Percentiles rank a stretch among this genome's conserved stretches.
phyloP scores from a whole-genome alignment of 1,139 yeast species.

The Candida labiduridarum region DNA sequence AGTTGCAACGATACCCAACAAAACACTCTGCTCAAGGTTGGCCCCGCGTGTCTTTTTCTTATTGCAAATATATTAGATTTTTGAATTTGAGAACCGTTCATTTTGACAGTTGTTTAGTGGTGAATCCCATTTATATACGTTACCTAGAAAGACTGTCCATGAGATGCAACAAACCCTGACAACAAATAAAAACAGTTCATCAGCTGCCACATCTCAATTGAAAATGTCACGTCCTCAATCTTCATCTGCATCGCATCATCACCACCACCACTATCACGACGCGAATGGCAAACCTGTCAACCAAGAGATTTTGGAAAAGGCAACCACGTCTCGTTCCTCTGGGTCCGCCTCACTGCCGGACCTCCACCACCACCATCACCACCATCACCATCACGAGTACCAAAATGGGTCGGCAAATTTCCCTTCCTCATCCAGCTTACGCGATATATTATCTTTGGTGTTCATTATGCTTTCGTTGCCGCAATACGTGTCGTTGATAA shows the following conservation, averaged over 20 bases:
- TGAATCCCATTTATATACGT: neutral
- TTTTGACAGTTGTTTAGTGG: neutral
- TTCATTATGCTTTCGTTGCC: slow-evolving; percentile 46
- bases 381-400: slow-evolving; percentile 11
- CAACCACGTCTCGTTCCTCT: slow-evolving; percentile 5
- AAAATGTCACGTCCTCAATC: slow-evolving; percentile 1
- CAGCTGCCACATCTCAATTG: slow-evolving; percentile 3
- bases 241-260: slow-evolving; percentile 4
- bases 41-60: neutral
- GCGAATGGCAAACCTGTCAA: neutral
- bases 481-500: slow-evolving; percentile 38
- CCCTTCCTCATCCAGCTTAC: slow-evolving; percentile 28
- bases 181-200: slow-evolving; percentile 2
- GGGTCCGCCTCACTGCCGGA: slow-evolving; percentile 8
- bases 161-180: slow-evolving; percentile 8
- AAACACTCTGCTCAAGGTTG: too few species aligned
- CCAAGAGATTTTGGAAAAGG: slow-evolving; percentile 4
- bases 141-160: neutral
- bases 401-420: slow-evolving; percentile 11
- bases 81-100: neutral
- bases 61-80: neutral
- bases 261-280: slow-evolving; percentile 8
- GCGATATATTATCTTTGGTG: slow-evolving; percentile 48
- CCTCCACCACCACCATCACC: slow-evolving; percentile 12
- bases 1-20: too few species aligned